phyloP scores from a whole-genome alignment of 306 rosid species.

The Dalbergia cochinchinensis region DNA sequence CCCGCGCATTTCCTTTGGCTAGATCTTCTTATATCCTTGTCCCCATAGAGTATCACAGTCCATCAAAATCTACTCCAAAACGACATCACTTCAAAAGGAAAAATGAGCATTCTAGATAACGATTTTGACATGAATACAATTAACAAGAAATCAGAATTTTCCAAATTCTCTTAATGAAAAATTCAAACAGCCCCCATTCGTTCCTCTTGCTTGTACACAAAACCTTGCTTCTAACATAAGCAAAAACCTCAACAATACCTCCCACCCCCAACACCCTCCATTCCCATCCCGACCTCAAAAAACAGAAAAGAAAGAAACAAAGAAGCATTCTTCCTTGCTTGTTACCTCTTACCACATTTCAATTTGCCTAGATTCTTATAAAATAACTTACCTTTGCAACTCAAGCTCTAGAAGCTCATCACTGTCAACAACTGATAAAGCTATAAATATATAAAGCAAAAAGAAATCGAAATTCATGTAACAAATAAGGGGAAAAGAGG shows the following conservation, averaged over 20 bases:
- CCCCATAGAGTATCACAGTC: background rate
- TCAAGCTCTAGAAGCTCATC: constrained; percentile 7
- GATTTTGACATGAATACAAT: background rate
- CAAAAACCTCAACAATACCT: background rate
- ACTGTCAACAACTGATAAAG: background rate
- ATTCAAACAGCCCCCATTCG: background rate
- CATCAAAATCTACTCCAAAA: background rate
- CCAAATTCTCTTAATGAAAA: background rate
- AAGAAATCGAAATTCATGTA: background rate
- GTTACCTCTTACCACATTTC: background rate
- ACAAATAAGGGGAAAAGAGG: background rate
- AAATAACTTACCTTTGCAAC: background rate
- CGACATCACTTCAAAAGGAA: constrained; percentile 3
- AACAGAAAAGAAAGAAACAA: background rate
- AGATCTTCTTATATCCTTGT: background rate
- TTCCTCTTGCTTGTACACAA: background rate
- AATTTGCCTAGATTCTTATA: background rate
- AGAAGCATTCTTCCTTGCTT: background rate
- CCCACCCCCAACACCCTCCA: too few relatives aligned
- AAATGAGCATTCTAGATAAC: background rate
- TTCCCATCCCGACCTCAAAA: background rate
- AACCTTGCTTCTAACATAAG: background rate
- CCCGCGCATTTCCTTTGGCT: too few relatives aligned
- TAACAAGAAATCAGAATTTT: constrained; percentile 12
- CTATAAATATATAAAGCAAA: background rate